Base-by-base conservation (phyloP, 202 grass and related monocot species). In the Setaria italica region DNA sequence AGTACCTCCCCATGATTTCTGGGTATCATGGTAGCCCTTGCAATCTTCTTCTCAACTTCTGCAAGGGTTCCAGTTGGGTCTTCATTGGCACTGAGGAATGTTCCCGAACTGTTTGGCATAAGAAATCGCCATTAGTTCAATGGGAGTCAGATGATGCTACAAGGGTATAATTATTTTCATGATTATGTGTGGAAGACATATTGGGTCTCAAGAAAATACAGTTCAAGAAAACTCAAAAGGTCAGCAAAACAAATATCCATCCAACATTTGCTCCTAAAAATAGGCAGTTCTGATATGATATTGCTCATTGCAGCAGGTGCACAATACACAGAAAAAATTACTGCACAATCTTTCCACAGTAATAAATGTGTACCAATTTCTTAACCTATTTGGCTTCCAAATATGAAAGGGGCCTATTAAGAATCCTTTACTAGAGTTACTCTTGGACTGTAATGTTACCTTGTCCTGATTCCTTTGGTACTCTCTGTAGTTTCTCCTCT, bases 401-500 rank as follows among this genome's bases (percentile, higher is more conserved):
- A 25, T 25, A 25, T 25, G 25, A 41, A 41, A 41, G 39, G 39
- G 39, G 39, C 39, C 39, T 41, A 41, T 41, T 6, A 41, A 41
- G 39, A 57, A 57, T 84, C 9, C 48, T 51, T 65, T 66, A 78
- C 50, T 39, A 57, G 37, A 70, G 54, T 58, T 56, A 43, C 35
- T 30, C 29, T 63, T 42, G 0, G 7, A 80, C 1, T 54, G 29
- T 46, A 86, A 64, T 19, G 7, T 84, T 89, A 99, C 97, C 97
- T 99, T 89, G 97, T 99, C 85, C 97, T 93, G 92, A 99, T 96
- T 87, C 93, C 93, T 89, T 96, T 88, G 15, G 93, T 96, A 82
- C 75, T 94, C 70, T 96, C 88, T 34, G 77, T 74, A 7, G 88
- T 96, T 88, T 99, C 97, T 79, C 97, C 97, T 83, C 89, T 91